phyloP scores from a whole-genome alignment of 2,329 filamentous ascomycete species.

The Achaetomium macrosporum region DNA sequence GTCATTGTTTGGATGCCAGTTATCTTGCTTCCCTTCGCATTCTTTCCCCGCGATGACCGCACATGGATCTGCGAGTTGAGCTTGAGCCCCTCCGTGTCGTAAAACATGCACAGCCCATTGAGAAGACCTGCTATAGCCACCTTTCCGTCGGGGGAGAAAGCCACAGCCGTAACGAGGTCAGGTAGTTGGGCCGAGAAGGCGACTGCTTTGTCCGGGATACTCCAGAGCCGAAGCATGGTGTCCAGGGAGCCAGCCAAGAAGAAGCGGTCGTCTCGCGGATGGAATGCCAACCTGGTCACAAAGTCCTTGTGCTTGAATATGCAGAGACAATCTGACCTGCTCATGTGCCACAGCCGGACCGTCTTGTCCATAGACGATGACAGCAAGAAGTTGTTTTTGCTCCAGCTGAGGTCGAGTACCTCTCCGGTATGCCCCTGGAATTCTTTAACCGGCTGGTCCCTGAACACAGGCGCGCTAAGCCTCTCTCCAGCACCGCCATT shows the following conservation, averaged over 20 bases:
- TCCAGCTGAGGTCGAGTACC: constrained; percentile 91
- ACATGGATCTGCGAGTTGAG: constrained; percentile 83
- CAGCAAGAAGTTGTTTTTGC: constrained; percentile 95
- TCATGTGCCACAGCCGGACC: constrained; percentile 89
- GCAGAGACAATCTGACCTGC: constrained; percentile 76
- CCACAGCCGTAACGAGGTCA: constrained; percentile 89
- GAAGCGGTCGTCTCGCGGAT: constrained; percentile 91
- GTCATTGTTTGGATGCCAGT: constrained; percentile 79
- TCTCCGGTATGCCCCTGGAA: constrained; percentile 80
- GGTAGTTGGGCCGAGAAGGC: constrained; percentile 71
- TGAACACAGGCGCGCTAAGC: constrained; percentile 86
- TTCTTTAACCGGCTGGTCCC: constrained; percentile 68
- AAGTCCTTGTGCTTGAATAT: constrained; percentile 94
- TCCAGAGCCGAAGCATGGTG: constrained; percentile 84
- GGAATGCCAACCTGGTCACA: constrained; percentile 90
- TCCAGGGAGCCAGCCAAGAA: constrained; percentile 93
- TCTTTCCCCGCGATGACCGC: constrained; percentile 85
- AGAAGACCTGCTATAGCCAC: constrained; percentile 83
- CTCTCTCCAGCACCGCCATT: constrained; percentile 50
- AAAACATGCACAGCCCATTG: constrained; percentile 81
- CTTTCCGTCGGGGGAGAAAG: constrained; percentile 88
- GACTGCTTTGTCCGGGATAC: constrained; percentile 92
- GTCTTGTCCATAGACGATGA: constrained; percentile 99
- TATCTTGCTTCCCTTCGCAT: constrained; percentile 95
- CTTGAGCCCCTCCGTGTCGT: constrained; percentile 86